Conservation (phyloP, 2,329 filamentous ascomycete genomes). For the Xylaria arbuscula region DNA sequence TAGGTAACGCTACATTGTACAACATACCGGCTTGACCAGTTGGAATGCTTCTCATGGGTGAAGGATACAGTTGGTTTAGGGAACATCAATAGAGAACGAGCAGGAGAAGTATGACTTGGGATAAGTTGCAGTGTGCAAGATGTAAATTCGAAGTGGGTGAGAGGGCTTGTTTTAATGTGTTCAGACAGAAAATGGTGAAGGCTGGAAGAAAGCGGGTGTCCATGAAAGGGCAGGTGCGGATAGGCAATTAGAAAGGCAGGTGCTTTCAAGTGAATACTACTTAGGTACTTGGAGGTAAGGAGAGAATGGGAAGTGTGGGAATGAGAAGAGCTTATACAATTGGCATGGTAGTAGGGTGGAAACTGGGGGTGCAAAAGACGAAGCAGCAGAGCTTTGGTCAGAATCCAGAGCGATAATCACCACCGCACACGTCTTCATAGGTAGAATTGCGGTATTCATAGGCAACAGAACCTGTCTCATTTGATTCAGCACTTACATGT, state of each 20-base stretch:
- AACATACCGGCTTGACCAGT: slow-evolving; percentile 41
- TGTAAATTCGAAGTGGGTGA: neutral
- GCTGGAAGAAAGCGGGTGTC: neutral
- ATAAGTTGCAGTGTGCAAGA: neutral
- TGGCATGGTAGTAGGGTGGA: too few relatives aligned
- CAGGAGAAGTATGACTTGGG: neutral
- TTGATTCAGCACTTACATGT: slow-evolving; percentile 53
- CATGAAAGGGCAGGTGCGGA: too few relatives aligned
- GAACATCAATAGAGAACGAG: neutral
- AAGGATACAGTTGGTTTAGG: neutral
- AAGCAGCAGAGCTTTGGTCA: neutral
- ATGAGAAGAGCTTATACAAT: neutral
- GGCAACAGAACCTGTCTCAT: neutral
- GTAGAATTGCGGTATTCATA: neutral
- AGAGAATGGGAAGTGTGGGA: neutral
- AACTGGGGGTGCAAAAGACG: neutral
- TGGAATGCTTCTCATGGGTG: neutral
- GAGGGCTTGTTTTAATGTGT: neutral
- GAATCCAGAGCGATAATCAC: neutral
- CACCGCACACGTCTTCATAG: neutral
- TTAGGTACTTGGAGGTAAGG: neutral
- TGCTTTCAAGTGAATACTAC: neutral
- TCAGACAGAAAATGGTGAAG: neutral
- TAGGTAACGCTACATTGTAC: neutral
- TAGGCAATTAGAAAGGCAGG: neutral